Conservation (phyloP, 768 basidiomycete species). For the Termitomyces sp. region DNA sequence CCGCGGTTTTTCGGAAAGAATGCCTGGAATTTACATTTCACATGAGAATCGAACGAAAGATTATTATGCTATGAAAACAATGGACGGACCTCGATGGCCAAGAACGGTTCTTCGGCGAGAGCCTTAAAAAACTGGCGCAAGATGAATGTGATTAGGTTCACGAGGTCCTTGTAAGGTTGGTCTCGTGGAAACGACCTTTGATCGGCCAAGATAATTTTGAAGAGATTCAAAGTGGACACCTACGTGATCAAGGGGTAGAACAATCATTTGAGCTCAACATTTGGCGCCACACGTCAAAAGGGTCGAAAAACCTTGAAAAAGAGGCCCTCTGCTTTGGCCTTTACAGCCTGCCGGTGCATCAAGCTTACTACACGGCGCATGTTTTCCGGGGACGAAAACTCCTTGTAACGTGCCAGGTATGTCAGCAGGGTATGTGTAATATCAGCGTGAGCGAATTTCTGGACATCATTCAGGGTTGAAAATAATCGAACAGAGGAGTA, state of each 20-base stretch:
- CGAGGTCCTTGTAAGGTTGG: conserved; percentile 76
- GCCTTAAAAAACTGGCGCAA: conserved; percentile 94
- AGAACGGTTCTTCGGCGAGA: conserved; percentile 75
- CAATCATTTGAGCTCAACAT: conserved; percentile 9
- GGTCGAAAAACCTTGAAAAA: conserved; percentile 79
- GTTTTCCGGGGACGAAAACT: conserved; percentile 72
- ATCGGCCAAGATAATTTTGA: conserved; percentile 81
- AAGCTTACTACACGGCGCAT: conserved; percentile 89
- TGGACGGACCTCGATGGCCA: conserved; percentile 75
- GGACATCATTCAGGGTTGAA: neutral
- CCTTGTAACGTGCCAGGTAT: conserved; percentile 80
- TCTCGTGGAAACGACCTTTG: conserved; percentile 74
- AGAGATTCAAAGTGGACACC: conserved; percentile 87
- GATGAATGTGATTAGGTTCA: conserved; percentile 79
- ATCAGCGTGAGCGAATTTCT: conserved; percentile 90
- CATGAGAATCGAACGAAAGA: neutral
- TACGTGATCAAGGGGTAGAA: conserved; percentile 25
- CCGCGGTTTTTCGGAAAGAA: conserved; percentile 89
- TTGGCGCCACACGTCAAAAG: conserved; percentile 16
- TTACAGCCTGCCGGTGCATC: conserved; percentile 87
- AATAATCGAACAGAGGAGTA: conserved; percentile 4
- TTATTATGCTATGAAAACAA: neutral
- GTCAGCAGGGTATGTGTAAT: conserved; percentile 79
- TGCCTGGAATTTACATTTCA: conserved; percentile 37
- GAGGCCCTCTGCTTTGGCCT: conserved; percentile 87